phyloP scores from a whole-genome alignment of 2,329 filamentous ascomycete genomes.

The Claviceps sorghi region DNA sequence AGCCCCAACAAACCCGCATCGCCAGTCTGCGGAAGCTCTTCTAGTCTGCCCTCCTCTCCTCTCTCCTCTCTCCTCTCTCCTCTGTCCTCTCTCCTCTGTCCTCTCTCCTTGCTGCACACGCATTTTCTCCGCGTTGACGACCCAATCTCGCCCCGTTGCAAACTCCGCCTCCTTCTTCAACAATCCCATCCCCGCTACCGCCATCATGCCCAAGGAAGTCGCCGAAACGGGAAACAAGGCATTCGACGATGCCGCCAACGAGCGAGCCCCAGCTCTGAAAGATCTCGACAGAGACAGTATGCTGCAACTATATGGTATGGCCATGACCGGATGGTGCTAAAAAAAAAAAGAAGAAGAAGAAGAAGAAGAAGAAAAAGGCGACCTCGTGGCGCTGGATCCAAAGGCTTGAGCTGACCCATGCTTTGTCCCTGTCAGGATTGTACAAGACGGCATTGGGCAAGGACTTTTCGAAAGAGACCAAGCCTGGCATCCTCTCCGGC shows the following conservation, averaged over 20 bases:
- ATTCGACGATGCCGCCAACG: neutral
- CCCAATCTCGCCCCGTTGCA: too few relatives aligned
- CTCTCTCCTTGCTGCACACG: neutral
- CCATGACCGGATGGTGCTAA: neutral
- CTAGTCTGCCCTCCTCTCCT: neutral
- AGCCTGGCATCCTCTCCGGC: neutral
- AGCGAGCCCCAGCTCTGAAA: neutral
- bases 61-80: neutral
- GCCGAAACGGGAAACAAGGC: neutral
- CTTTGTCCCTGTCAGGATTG: neutral
- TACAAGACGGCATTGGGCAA: neutral
- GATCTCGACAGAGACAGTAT: neutral
- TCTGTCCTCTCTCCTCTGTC: neutral
- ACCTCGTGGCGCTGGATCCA: neutral
- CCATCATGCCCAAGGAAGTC: neutral
- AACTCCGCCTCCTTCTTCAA: too few relatives aligned
- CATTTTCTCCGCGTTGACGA: too few relatives aligned
- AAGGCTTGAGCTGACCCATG: neutral
- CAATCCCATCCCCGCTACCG: neutral
- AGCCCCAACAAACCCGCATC: neutral
- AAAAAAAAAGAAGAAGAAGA: too few relatives aligned
- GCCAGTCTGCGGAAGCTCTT: neutral
- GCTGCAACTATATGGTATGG: constrained; percentile 1
- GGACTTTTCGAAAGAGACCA: neutral
- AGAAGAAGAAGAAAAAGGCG: too few relatives aligned